Evolutionary conservation across 169 alveolate species (phyloP).

Genomic region (Plasmodium billcollinsi): DNA sequence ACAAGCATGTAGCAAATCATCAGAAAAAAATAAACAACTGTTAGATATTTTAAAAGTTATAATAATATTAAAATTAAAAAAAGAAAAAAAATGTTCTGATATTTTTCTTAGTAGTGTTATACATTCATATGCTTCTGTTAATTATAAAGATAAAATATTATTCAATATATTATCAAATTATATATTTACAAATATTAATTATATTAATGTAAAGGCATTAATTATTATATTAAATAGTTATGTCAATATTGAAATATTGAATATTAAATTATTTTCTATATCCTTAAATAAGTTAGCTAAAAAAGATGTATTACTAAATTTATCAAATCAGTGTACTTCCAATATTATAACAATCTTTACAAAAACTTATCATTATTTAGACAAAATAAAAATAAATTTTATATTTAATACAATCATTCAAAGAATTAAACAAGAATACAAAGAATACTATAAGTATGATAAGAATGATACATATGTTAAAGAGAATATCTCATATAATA

Average conservation of each 20-base stretch:
- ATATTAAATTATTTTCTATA: slow-evolving; percentile 14
- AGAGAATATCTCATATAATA: background rate
- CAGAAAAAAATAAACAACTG: slow-evolving; percentile 18
- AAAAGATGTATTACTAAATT: slow-evolving; percentile 6
- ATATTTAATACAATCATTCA: slow-evolving; percentile 10
- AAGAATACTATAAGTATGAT: background rate
- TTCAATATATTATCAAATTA: slow-evolving; percentile 28
- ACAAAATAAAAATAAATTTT: slow-evolving; percentile 26
- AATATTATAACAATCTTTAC: slow-evolving; percentile 48
- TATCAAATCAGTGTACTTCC: slow-evolving; percentile 71
- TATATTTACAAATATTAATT: slow-evolving; percentile 25
- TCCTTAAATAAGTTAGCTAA: slow-evolving; percentile 11
- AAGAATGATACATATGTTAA: background rate
- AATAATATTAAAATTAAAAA: slow-evolving; percentile 45
- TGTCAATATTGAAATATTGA: slow-evolving; percentile 28
- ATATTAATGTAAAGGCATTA: slow-evolving; percentile 28
- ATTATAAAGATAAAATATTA: slow-evolving; percentile 49
- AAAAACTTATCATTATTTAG: slow-evolving; percentile 30
- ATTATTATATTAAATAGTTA: slow-evolving; percentile 43
- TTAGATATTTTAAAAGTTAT: slow-evolving; percentile 54
- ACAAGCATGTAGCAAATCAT: slow-evolving; percentile 58
- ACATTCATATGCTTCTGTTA: slow-evolving; percentile 69
- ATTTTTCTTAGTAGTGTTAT: slow-evolving; percentile 65
- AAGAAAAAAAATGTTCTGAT: slow-evolving; percentile 70
- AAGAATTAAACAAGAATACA: slow-evolving; percentile 27